phyloP scores from a whole-genome alignment of 805 yeast species.

The Metschnikowia continentalis region DNA sequence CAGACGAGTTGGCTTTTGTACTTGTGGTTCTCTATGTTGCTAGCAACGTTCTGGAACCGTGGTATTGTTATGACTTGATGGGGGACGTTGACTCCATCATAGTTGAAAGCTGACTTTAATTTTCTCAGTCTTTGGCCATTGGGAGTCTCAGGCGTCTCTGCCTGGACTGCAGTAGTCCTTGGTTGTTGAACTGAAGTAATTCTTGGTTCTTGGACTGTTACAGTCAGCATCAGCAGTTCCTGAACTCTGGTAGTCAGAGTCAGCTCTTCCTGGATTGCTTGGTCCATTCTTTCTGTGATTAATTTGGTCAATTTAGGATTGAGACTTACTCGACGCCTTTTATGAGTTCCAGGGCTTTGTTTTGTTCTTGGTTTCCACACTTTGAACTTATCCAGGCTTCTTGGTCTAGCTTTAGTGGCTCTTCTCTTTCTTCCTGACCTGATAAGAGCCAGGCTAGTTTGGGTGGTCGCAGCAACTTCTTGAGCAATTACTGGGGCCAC shows the following conservation, averaged over 20 bases:
- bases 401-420: not conserved
- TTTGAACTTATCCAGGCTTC: not conserved
- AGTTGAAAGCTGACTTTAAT: conserved; percentile 4
- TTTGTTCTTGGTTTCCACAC: not conserved
- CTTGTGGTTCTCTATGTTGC: not conserved
- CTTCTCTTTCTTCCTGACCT: not conserved
- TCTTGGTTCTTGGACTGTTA: too few relatives aligned
- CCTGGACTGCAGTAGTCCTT: too few relatives aligned
- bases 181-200: too few relatives aligned
- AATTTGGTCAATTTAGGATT: not conserved
- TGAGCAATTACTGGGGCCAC: too few relatives aligned
- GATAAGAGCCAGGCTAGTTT: not conserved
- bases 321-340: too few relatives aligned
- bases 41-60: conserved; percentile 2
- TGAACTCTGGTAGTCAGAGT: not conserved
- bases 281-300: not conserved
- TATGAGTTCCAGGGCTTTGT: too few relatives aligned
- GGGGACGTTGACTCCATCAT: not conserved
- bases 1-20: conserved; percentile 3
- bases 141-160: not conserved
- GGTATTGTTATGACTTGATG: not conserved
- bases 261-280: not conserved
- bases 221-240: too few relatives aligned
- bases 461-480: too few relatives aligned
- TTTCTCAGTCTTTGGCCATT: conserved; percentile 2